phyloP scores from a whole-genome alignment of 2,329 filamentous ascomycete genomes.

The Fusarium pseudograminearum region DNA sequence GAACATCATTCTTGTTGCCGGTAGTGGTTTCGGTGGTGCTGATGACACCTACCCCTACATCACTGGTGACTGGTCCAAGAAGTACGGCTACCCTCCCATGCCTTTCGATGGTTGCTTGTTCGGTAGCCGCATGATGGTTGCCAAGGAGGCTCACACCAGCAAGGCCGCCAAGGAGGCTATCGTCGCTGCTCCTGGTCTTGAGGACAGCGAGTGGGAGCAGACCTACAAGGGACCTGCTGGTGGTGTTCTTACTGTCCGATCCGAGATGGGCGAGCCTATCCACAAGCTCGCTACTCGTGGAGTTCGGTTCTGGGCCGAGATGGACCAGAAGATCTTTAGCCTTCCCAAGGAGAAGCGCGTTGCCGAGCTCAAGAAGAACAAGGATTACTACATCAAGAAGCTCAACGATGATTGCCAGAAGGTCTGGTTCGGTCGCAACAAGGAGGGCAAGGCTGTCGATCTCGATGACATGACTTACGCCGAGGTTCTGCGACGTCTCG shows the following conservation, averaged over 20 bases:
- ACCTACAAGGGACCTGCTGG: slow-evolving; percentile 92
- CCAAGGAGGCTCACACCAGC: slow-evolving; percentile 91
- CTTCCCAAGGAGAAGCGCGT: slow-evolving; percentile 95
- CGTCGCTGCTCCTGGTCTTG: slow-evolving; percentile 83
- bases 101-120: slow-evolving; percentile 93
- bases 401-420: slow-evolving; percentile 97
- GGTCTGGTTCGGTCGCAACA: slow-evolving; percentile 94
- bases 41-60: slow-evolving; percentile 94
- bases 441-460: slow-evolving; percentile 82
- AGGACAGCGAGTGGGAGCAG: slow-evolving; percentile 88
- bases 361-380: slow-evolving; percentile 86
- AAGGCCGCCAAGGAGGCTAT: slow-evolving; percentile 91
- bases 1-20: slow-evolving; percentile 90
- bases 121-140: slow-evolving; percentile 93
- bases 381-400: slow-evolving; percentile 93
- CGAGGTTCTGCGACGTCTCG: slow-evolving; percentile 87
- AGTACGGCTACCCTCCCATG: slow-evolving; percentile 90
- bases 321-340: slow-evolving; percentile 98
- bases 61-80: slow-evolving; percentile 87
- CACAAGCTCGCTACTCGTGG: slow-evolving; percentile 98
- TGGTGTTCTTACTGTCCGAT: slow-evolving; percentile 95
- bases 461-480: slow-evolving; percentile 96
- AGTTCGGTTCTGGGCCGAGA: slow-evolving; percentile 97
- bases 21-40: slow-evolving; percentile 90
- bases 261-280: slow-evolving; percentile 99